Conservation (phyloP, 2,329 filamentous ascomycete species). For the Pseudovirgaria hyperparasitica region DNA sequence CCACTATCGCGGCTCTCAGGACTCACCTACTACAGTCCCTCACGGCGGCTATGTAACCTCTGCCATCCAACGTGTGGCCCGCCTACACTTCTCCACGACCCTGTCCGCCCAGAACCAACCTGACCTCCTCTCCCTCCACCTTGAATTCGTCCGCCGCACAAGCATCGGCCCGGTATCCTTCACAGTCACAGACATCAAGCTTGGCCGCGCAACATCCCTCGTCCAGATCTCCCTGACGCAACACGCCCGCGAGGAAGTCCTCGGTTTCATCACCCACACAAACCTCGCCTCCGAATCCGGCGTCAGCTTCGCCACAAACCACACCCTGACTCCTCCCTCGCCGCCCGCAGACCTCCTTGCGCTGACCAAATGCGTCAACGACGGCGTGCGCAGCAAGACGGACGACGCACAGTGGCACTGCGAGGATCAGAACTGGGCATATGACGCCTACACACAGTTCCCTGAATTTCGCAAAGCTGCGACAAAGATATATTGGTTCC, state of each 20-base stretch:
- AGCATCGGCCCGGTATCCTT: conserved; percentile 44
- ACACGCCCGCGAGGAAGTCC: conserved; percentile 45
- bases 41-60: conserved; percentile 60
- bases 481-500: conserved; percentile 38
- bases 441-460: conserved; percentile 31
- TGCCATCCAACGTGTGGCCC: conserved; percentile 46
- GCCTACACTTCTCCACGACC: conserved; percentile 45
- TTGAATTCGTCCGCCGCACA: conserved; percentile 54
- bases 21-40: conserved; percentile 39
- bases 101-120: conserved; percentile 46
- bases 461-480: conserved; percentile 36
- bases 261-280: conserved; percentile 52
- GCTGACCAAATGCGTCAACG: too few species aligned
- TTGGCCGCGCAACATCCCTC: conserved; percentile 50
- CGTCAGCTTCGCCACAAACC: conserved; percentile 41
- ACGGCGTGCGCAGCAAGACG: too few species aligned
- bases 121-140: conserved; percentile 50
- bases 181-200: conserved; percentile 48
- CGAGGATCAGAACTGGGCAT: conserved; percentile 37
- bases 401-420: too few species aligned
- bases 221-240: conserved; percentile 51
- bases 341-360: conserved; percentile 29
- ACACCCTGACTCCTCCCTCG: conserved; percentile 35
- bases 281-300: conserved; percentile 49
- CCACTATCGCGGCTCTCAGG: not conserved